Evolutionary conservation across 2,329 filamentous ascomycete species (phyloP).

Genomic region (Fusarium sp.): DNA sequence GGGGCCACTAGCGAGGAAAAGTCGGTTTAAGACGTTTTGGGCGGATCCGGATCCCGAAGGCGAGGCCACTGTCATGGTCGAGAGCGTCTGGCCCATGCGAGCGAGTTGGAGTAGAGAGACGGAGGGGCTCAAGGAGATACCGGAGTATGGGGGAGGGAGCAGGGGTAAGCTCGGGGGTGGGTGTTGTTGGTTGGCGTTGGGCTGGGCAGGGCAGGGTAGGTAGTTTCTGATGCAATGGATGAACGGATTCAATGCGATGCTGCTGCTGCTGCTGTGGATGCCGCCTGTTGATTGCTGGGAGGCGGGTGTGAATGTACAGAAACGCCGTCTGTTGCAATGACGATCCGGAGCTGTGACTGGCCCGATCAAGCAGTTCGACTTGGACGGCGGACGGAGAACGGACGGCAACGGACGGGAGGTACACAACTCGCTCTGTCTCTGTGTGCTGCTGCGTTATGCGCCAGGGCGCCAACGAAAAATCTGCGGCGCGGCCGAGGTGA

Average conservation of each 20-base stretch:
- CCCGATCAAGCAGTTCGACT: too few relatives aligned
- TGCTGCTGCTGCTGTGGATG: constrained; percentile 26
- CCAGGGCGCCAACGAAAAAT: constrained; percentile 43
- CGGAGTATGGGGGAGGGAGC: constrained; percentile 40
- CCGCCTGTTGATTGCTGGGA: constrained; percentile 28
- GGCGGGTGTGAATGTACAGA: neutral
- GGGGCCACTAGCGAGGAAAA: constrained; percentile 53
- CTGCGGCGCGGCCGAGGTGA: constrained; percentile 47
- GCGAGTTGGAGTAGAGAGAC: constrained; percentile 25
- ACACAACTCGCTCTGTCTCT: constrained; percentile 30
- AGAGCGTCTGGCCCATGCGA: constrained; percentile 49
- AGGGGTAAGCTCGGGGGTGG: constrained; percentile 36
- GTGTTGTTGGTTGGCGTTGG: constrained; percentile 37
- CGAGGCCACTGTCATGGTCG: constrained; percentile 46
- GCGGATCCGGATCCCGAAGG: constrained; percentile 48
- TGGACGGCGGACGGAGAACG: too few relatives aligned
- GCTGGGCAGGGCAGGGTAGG: constrained; percentile 33
- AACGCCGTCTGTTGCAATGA: neutral
- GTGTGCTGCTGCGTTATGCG: neutral
- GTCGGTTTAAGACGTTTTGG: constrained; percentile 54
- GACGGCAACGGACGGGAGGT: constrained; percentile 36
- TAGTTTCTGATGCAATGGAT: constrained; percentile 29
- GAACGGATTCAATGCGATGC: constrained; percentile 31
- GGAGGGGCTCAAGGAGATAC: constrained; percentile 42
- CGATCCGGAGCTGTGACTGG: too few relatives aligned